Evolutionary conservation across 2,329 filamentous ascomycete species (phyloP), one percentile per base, ranked within the genome.

Genomic region (Verticillium albo-atrum): DNA sequence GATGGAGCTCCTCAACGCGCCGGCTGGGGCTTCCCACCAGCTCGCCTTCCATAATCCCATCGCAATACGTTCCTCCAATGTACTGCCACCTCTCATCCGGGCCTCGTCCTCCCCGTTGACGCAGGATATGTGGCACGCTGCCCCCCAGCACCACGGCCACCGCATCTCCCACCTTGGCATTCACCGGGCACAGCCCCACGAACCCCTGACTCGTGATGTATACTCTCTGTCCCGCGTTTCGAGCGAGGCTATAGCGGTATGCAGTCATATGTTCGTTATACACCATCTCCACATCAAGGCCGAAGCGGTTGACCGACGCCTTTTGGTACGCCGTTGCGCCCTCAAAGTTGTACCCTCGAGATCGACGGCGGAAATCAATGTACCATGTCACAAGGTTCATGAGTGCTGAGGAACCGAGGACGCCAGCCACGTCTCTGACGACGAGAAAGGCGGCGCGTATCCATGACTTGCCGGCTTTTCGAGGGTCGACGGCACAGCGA

Each of bases 11-110:
- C n/a, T 23, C 42, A 23, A 23, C 42, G 5, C 7, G n/a, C 20
- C 20, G n/a, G 7, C 14, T 20, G 17, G 42, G 42, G 9, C 9
- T n/a, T 47, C 20, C n/a, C 20, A 47, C n/a, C 7, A 23, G 9
- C 60, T 74, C 69, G 1, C 71, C 72, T 15, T 72, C 58, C 71
- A 74, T 74, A 17, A 73, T 55, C 3, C 71, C 71, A 20, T 73
- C 70, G 35, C 71, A 73, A 54, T 73, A 75, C 2, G 66, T 65
- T 59, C 71, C 71, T 2, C 71, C 71, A 2, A 72, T 14, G 55
- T 70, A 71, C 23, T 59, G 55, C 64, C 69, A 72, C 9, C 30
- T n/a, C 5, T n/a, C 34, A 12, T 1, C 34, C 1, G 47, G 37
- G 42, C 42, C 42, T 23, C 7, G 4, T 4, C n/a, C 42, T 12